Conservation (phyloP, 768 basidiomycete species). For the Artomyces pyxidatus region DNA sequence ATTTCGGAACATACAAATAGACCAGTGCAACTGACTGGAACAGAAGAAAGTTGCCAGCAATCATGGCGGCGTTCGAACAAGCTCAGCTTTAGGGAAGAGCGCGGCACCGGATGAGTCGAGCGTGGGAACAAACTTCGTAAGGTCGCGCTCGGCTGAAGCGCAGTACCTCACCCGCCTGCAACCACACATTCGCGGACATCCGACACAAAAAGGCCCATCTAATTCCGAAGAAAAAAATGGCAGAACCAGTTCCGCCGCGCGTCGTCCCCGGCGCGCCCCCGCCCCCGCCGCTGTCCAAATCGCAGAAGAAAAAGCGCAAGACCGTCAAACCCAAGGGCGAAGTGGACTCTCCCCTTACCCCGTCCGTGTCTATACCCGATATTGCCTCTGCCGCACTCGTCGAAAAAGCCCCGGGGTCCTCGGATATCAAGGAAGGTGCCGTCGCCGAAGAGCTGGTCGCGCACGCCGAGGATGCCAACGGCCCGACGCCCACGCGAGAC, state of each 20-base stretch:
- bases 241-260: constrained; percentile 34
- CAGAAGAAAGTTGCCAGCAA: too few relatives aligned
- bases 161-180: not conserved
- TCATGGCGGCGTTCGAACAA: too few relatives aligned
- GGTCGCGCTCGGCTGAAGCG: not conserved
- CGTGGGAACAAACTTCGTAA: not conserved
- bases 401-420: constrained; percentile 7
- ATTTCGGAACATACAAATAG: too few relatives aligned
- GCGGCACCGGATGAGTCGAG: not conserved
- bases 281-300: constrained; percentile 48
- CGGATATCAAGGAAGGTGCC: constrained; percentile 9
- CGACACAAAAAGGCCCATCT: not conserved
- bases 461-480: constrained; percentile 10
- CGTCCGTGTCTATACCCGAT: constrained; percentile 16
- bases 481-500: constrained; percentile 2
- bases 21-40: too few relatives aligned
- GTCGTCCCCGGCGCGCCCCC: constrained; percentile 75
- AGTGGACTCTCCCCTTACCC: constrained; percentile 23
- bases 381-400: constrained; percentile 8
- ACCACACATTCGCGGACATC: not conserved
- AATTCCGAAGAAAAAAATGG: constrained; percentile 24
- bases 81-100: not conserved
- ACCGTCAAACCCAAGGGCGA: constrained; percentile 34
- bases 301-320: constrained; percentile 63
- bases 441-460: constrained; percentile 5